phyloP scores from a whole-genome alignment of 2,329 filamentous ascomycete species.

The Colletotrichum plurivorum region DNA sequence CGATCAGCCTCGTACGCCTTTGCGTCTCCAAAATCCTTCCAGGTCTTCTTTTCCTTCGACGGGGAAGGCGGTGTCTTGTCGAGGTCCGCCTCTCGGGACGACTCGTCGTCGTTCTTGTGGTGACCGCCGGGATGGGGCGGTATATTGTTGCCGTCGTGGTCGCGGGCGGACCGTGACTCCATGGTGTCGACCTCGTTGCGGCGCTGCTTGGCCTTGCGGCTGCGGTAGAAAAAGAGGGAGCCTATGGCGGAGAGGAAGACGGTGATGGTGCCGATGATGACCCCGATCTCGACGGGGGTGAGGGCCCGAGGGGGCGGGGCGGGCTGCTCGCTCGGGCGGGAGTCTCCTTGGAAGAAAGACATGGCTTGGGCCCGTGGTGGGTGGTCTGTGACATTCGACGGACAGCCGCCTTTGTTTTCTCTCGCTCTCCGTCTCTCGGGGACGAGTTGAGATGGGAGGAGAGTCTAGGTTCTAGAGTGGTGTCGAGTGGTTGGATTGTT shows the following conservation, averaged over 20 bases:
- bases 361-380: neutral
- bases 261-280: slow-evolving; percentile 45
- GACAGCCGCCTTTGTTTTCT: neutral
- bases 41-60: slow-evolving; percentile 17
- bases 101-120: slow-evolving; percentile 10
- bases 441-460: no score
- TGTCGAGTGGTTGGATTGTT: no score
- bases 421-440: no score
- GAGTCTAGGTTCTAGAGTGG: no score
- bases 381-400: slow-evolving; percentile 7
- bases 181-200: neutral
- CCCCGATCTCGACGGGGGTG: slow-evolving; percentile 46
- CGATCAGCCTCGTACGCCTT: slow-evolving; percentile 19
- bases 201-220: slow-evolving; percentile 32
- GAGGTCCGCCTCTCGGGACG: slow-evolving; percentile 12
- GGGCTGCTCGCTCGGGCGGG: slow-evolving; percentile 31
- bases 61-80: slow-evolving; percentile 5
- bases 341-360: slow-evolving; percentile 41
- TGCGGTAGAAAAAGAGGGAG: slow-evolving; percentile 44
- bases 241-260: slow-evolving; percentile 44
- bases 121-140: slow-evolving; percentile 13
- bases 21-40: slow-evolving; percentile 9
- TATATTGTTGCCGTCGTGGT: slow-evolving; percentile 8
- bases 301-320: slow-evolving; percentile 40
- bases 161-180: neutral